Conservation (phyloP, 805 yeast species). For the Metschnikowia baotianmanensis region DNA sequence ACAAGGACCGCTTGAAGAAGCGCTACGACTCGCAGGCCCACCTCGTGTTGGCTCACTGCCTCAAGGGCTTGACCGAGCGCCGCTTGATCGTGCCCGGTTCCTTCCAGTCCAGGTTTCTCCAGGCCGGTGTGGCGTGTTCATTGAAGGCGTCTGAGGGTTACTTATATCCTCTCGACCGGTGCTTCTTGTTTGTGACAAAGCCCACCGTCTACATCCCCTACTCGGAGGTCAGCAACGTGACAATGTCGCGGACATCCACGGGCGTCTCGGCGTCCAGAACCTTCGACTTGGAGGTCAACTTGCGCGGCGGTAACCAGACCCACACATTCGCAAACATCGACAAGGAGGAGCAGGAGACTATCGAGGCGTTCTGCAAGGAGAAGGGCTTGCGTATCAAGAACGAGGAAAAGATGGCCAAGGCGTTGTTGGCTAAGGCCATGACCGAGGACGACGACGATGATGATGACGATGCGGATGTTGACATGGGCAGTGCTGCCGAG, state of each 20-base stretch:
- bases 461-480: conserved; percentile 45
- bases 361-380: conserved; percentile 73
- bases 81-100: conserved; percentile 83
- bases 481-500: conserved; percentile 75
- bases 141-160: conserved; percentile 95
- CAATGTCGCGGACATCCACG: conserved; percentile 83
- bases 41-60: conserved; percentile 80
- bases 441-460: conserved; percentile 60
- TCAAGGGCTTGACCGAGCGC: conserved; percentile 86
- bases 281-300: conserved; percentile 80
- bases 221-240: conserved; percentile 70
- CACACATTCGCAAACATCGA: conserved; percentile 87
- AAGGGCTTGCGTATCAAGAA: conserved; percentile 81
- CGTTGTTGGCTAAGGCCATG: conserved; percentile 72
- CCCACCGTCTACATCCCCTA: conserved; percentile 91
- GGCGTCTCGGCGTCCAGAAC: conserved; percentile 80
- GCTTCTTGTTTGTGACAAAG: conserved; percentile 86
- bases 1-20: conserved; percentile 70
- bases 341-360: conserved; percentile 79
- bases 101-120: conserved; percentile 70
- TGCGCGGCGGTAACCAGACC: conserved; percentile 60
- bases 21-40: conserved; percentile 82
- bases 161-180: conserved; percentile 87
- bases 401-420: conserved; percentile 86
- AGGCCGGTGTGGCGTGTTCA: conserved; percentile 88